These are phyloP conservation scores for Lentinus tigrinus DNA, from an alignment of 768 basidiomycete genomes.

Conservation along the genomic window DNA sequence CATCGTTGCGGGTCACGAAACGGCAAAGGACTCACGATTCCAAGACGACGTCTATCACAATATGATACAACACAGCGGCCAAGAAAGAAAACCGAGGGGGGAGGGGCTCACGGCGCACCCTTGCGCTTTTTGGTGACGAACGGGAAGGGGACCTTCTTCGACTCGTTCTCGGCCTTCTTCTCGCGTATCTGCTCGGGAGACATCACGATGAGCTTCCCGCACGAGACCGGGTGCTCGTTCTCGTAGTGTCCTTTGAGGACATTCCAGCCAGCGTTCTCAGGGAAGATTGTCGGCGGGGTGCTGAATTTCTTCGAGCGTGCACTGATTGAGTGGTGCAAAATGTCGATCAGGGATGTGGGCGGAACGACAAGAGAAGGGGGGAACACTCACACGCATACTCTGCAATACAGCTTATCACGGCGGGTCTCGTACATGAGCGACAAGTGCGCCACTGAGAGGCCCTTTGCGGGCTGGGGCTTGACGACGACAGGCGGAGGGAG, in stretches of 20 bases:
- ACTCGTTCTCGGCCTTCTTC: not conserved
- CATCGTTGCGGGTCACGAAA: too few species aligned
- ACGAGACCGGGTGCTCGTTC: constrained; percentile 18
- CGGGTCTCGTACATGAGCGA: constrained; percentile 17
- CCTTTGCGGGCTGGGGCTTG: not conserved
- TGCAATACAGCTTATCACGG: constrained; percentile 9
- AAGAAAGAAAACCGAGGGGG: too few species aligned
- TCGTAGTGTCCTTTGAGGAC: constrained; percentile 17
- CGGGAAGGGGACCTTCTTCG: too few species aligned
- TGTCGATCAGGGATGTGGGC: not conserved
- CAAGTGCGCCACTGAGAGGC: constrained; percentile 17
- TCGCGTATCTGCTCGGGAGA: constrained; percentile 6
- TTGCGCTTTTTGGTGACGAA: too few species aligned
- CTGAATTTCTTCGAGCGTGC: not conserved
- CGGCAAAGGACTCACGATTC: too few species aligned
- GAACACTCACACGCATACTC: constrained; percentile 21
- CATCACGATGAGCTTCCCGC: constrained; percentile 12
- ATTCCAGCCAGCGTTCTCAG: constrained; percentile 10
- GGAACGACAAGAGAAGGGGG: not conserved
- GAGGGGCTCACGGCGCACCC: too few species aligned
- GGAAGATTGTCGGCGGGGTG: not conserved
- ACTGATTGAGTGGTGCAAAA: not conserved
- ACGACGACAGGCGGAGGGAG: not conserved
- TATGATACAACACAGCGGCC: too few species aligned
- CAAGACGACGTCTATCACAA: too few species aligned